Percentiles rank a stretch among this genome's conserved stretches.
These are phyloP conservation scores for Coleophoma crateriformis DNA, from an alignment of 2,329 filamentous ascomycete species.

Conservation along the genomic window DNA sequence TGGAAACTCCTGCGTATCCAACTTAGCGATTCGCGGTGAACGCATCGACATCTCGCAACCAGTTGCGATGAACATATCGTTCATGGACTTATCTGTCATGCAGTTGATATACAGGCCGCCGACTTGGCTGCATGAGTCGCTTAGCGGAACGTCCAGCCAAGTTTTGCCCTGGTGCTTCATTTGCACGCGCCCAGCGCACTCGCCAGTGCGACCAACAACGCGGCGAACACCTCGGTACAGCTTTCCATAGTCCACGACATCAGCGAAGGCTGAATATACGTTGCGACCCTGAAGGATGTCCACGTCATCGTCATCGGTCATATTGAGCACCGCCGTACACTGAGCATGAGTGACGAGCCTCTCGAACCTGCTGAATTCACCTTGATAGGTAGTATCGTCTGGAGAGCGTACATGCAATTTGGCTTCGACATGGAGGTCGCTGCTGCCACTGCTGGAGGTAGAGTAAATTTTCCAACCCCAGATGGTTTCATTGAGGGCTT, in stretches of 20 bases:
- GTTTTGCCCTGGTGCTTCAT: slow-evolving; percentile 6
- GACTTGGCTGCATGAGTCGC: slow-evolving; percentile 30
- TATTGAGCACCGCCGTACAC: slow-evolving; percentile 13
- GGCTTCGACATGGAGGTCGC: neutral
- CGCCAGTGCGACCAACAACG: slow-evolving; percentile 14
- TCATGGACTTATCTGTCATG: slow-evolving; percentile 22
- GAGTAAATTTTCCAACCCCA: neutral
- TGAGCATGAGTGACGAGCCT: slow-evolving; percentile 1
- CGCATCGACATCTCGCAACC: slow-evolving; percentile 28
- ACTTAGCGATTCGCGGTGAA: slow-evolving; percentile 14
- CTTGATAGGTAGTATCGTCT: neutral
- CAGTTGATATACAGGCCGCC: slow-evolving; percentile 31
- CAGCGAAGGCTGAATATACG: slow-evolving; percentile 4
- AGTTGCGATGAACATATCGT: slow-evolving; percentile 28
- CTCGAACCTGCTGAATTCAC: neutral
- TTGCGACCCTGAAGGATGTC: slow-evolving; percentile 16
- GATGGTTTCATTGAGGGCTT: neutral
- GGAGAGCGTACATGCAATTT: neutral
- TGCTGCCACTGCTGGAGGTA: neutral
- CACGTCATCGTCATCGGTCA: slow-evolving; percentile 13
- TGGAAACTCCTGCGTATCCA: slow-evolving; percentile 3
- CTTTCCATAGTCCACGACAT: slow-evolving; percentile 6
- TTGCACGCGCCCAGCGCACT: slow-evolving; percentile 20
- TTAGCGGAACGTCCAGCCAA: slow-evolving; percentile 10
- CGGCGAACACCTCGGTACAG: slow-evolving; percentile 6